phyloP scores from a whole-genome alignment of 2,329 filamentous ascomycete genomes.

The Beauveria varroae region DNA sequence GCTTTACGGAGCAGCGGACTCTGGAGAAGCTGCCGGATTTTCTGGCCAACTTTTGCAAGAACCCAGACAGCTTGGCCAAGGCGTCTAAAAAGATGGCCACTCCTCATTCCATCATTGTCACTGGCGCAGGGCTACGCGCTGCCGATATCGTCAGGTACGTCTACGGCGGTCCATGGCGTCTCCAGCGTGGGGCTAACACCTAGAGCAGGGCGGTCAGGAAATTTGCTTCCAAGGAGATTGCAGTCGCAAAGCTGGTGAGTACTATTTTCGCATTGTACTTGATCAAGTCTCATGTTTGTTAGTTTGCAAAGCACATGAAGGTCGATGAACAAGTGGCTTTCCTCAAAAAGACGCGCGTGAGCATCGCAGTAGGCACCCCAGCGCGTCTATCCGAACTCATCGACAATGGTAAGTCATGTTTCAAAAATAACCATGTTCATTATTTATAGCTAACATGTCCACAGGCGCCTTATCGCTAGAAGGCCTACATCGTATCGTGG shows the following conservation, averaged over 20 bases:
- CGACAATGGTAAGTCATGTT: conserved; percentile 57
- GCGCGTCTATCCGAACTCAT: conserved; percentile 74
- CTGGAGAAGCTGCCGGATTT: conserved; percentile 72
- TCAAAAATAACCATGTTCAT: neutral
- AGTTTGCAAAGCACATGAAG: conserved; percentile 98
- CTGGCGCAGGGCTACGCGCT: conserved; percentile 74
- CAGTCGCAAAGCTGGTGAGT: conserved; percentile 70
- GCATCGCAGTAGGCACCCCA: conserved; percentile 87
- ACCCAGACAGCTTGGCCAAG: conserved; percentile 51
- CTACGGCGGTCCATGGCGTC: neutral
- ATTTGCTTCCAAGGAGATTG: conserved; percentile 70
- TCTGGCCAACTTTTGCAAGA: conserved; percentile 57
- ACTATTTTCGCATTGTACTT: conserved; percentile 9
- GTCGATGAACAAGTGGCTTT: conserved; percentile 75
- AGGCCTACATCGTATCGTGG: conserved; percentile 68
- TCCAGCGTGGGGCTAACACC: conserved; percentile 15
- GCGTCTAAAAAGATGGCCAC: conserved; percentile 62
- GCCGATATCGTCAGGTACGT: conserved; percentile 70
- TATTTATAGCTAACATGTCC: neutral
- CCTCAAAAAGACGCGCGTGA: conserved; percentile 62
- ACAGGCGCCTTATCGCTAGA: conserved; percentile 60
- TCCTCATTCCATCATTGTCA: conserved; percentile 84
- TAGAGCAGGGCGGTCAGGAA: conserved; percentile 56
- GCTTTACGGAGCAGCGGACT: conserved; percentile 58
- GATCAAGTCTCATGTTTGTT: neutral